Evolutionary conservation across 805 yeast genomes (phyloP).

Genomic region (Cyberlindnera mrakii): DNA sequence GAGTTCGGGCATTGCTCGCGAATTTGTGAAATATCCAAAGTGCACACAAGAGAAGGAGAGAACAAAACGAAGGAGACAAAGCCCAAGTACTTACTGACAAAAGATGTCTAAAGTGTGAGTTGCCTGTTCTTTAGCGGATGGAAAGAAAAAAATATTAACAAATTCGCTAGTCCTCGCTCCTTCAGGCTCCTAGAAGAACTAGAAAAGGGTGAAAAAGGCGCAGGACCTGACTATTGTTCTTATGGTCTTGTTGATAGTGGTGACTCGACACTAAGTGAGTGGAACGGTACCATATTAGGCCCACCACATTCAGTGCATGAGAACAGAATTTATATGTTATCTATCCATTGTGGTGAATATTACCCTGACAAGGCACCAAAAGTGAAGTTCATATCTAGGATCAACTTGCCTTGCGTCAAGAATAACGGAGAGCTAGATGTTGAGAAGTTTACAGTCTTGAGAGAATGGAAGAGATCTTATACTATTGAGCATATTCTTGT

Average conservation of each 20-base stretch:
- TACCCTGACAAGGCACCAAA: constrained; percentile 90
- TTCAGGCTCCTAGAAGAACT: constrained; percentile 92
- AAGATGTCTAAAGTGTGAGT: constrained; percentile 44
- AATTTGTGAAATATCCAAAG: no score
- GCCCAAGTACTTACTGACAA: background rate
- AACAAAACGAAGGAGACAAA: background rate
- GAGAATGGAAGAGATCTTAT: constrained; percentile 80
- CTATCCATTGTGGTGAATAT: constrained; percentile 70
- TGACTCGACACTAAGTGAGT: constrained; percentile 86
- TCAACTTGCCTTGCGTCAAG: constrained; percentile 86
- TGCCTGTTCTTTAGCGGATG: background rate
- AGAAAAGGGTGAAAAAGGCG: constrained; percentile 97
- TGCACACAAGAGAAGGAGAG: no score
- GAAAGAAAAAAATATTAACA: background rate
- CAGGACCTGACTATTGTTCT: constrained; percentile 95
- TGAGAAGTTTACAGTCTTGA: constrained; percentile 57
- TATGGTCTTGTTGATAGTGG: constrained; percentile 88
- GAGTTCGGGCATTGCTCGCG: no score
- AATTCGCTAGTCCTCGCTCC: constrained; percentile 69
- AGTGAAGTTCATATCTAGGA: constrained; percentile 73
- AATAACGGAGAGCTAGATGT: constrained; percentile 50
- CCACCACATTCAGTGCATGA: constrained; percentile 92
- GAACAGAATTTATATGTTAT: constrained; percentile 84
- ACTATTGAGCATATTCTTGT: constrained; percentile 90
- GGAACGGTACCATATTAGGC: constrained; percentile 98